Conservation (phyloP, 108 stramenopile genomes). For the Phaeodactylum tricornutum region DNA sequence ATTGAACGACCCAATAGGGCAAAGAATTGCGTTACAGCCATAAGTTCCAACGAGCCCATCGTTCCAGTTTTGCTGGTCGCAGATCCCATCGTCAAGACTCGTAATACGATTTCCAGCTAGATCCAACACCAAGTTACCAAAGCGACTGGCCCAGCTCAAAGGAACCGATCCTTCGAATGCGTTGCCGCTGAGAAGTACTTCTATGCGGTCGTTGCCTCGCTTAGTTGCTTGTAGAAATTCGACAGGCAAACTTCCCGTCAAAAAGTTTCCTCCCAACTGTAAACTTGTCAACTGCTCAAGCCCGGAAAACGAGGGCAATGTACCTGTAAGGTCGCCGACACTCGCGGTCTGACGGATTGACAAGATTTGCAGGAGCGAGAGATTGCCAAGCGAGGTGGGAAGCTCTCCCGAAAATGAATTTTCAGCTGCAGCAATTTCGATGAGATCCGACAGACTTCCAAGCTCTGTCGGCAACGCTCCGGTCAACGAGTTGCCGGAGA, state of each 20-base stretch:
- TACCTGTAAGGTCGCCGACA: background rate
- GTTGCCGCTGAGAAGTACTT: slow-evolving; percentile 1
- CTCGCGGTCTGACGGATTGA: background rate
- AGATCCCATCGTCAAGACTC: slow-evolving; percentile 18
- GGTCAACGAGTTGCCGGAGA: slow-evolving; percentile 4
- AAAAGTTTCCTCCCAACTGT: slow-evolving; percentile 6
- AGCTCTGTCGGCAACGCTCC: slow-evolving; percentile 11
- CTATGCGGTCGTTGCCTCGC: background rate
- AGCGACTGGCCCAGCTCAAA: slow-evolving; percentile 13
- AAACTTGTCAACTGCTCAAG: slow-evolving; percentile 2
- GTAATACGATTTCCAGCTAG: slow-evolving; percentile 14
- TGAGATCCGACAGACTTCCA: slow-evolving; percentile 2
- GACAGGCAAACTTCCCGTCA: slow-evolving; percentile 34
- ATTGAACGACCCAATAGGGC: slow-evolving; percentile 37
- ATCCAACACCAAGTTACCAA: slow-evolving; percentile 17
- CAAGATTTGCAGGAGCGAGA: background rate
- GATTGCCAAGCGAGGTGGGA: background rate
- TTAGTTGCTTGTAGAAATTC: slow-evolving; percentile 18
- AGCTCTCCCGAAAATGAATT: slow-evolving; percentile 5
- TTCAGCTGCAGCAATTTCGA: slow-evolving; percentile 6
- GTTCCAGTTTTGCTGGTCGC: slow-evolving; percentile 26
- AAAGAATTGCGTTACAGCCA: slow-evolving; percentile 42
- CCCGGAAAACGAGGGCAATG: slow-evolving; percentile 4
- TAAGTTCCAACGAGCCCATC: slow-evolving; percentile 13
- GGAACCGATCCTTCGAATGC: background rate